These are phyloP conservation scores for Penicillium robsamsonii DNA, from an alignment of 495 filamentous ascomycete genomes.

Conservation along the genomic window DNA sequence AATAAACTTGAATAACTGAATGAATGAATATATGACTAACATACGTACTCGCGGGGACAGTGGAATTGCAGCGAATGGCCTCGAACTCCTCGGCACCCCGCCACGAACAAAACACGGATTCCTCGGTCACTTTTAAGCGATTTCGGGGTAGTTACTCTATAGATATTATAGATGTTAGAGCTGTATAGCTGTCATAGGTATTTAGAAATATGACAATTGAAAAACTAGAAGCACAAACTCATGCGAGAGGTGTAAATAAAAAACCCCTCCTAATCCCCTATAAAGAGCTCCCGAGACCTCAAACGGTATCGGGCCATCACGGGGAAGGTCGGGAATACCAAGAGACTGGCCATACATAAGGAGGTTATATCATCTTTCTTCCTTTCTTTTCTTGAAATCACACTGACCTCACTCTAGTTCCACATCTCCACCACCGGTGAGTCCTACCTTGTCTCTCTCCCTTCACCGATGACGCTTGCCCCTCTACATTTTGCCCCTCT, in stretches of 20 bases:
- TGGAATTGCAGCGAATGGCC: constrained; percentile 27
- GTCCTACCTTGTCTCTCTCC: constrained; percentile 2
- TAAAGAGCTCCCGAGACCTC: not conserved
- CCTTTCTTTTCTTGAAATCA: constrained; percentile 19
- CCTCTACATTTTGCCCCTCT: constrained; percentile 25
- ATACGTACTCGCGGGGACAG: constrained; percentile 1
- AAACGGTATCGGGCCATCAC: constrained; percentile 6
- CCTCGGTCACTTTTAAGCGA: constrained; percentile 19
- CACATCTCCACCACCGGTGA: constrained; percentile 26
- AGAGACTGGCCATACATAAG: constrained; percentile 8
- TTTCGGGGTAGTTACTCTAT: not conserved
- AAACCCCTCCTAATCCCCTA: not conserved
- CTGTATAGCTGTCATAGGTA: not conserved
- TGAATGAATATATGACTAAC: constrained; percentile 6
- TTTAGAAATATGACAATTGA: not conserved
- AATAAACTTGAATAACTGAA: not conserved
- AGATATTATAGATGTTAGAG: not conserved
- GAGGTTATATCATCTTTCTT: not conserved
- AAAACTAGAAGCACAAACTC: not conserved
- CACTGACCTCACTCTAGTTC: constrained; percentile 26
- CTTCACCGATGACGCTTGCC: constrained; percentile 32
- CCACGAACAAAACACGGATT: constrained; percentile 46
- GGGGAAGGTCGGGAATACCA: constrained; percentile 8
- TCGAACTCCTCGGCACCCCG: constrained; percentile 34
- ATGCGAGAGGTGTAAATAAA: not conserved